Conservation (phyloP, 1,284 basidiomycete genomes). For the Fistulinella cinereoalba region DNA sequence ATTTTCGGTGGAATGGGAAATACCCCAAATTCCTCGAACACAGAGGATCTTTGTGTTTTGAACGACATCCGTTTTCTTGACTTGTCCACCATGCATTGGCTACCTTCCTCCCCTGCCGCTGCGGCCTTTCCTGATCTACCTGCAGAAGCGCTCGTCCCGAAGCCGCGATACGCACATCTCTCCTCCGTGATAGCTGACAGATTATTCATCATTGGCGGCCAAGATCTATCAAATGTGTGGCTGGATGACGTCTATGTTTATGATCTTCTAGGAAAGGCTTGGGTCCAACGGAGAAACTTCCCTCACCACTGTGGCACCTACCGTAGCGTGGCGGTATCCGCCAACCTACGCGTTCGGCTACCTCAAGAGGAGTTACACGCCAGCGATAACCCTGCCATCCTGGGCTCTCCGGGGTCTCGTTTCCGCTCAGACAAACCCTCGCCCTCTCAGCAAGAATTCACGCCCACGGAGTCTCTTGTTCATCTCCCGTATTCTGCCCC, state of each 20-base stretch:
- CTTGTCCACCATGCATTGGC: conserved; percentile 67
- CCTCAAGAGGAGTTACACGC: conserved; percentile 59
- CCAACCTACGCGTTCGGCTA: conserved; percentile 60
- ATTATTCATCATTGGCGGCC: conserved; percentile 92
- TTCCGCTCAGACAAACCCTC: conserved; percentile 49
- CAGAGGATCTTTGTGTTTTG: conserved; percentile 76
- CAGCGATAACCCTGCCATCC: conserved; percentile 38
- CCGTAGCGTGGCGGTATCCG: conserved; percentile 82
- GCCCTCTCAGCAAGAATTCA: conserved; percentile 41
- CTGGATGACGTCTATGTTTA: conserved; percentile 90
- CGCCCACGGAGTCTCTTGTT: conserved; percentile 58
- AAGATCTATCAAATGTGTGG: conserved; percentile 88
- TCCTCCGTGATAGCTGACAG: conserved; percentile 79
- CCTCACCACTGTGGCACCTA: conserved; percentile 91
- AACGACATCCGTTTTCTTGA: conserved; percentile 87
- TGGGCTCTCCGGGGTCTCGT: conserved; percentile 56
- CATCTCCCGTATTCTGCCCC: conserved; percentile 72
- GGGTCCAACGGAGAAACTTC: conserved; percentile 79
- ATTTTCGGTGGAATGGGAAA: conserved; percentile 94
- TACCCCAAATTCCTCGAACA: conserved; percentile 58
- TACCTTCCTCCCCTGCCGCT: conserved; percentile 45
- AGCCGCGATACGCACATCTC: conserved; percentile 87
- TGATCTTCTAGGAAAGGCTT: conserved; percentile 68
- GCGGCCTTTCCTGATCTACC: conserved; percentile 31
- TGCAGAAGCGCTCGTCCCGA: conserved; percentile 53